Conservation (phyloP, 495 filamentous ascomycete species). For the Aspergillus mulundensis region DNA sequence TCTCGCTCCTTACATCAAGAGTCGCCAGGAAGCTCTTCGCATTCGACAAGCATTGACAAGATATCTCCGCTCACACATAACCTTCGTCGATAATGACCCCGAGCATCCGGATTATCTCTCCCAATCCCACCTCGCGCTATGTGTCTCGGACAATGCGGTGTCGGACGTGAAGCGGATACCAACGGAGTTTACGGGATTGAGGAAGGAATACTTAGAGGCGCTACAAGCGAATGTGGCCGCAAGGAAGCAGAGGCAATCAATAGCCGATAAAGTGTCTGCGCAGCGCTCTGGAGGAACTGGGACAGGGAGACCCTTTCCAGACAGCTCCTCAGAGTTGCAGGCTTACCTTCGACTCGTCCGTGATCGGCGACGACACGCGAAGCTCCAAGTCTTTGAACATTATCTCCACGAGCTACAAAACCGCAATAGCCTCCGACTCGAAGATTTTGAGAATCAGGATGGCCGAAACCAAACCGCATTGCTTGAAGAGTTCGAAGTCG, state of each 20-base stretch:
- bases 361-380: constrained; percentile 50
- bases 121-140: constrained; percentile 35
- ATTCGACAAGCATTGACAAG: constrained; percentile 43
- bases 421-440: constrained; percentile 41
- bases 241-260: constrained; percentile 40
- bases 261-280: constrained; percentile 26
- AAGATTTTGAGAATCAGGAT: constrained; percentile 43
- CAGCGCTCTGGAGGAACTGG: not conserved
- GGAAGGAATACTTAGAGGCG: constrained; percentile 54
- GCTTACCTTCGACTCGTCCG: constrained; percentile 53
- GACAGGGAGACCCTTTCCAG: constrained; percentile 8
- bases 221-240: constrained; percentile 55
- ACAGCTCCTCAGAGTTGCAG: constrained; percentile 37
- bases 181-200: constrained; percentile 33
- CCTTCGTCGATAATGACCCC: constrained; percentile 28
- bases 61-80: constrained; percentile 41
- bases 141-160: constrained; percentile 33
- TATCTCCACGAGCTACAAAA: constrained; percentile 35
- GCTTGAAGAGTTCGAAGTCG: constrained; percentile 31
- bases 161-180: constrained; percentile 37
- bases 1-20: constrained; percentile 45
- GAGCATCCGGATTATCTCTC: constrained; percentile 19
- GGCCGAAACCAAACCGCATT: constrained; percentile 40
- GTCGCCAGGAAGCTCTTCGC: constrained; percentile 40
- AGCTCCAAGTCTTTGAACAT: constrained; percentile 51